Evolutionary conservation across 106 monocot species (phyloP), one percentile per base, ranked within the genome.

Genomic region (Dendrobium catenatum): DNA sequence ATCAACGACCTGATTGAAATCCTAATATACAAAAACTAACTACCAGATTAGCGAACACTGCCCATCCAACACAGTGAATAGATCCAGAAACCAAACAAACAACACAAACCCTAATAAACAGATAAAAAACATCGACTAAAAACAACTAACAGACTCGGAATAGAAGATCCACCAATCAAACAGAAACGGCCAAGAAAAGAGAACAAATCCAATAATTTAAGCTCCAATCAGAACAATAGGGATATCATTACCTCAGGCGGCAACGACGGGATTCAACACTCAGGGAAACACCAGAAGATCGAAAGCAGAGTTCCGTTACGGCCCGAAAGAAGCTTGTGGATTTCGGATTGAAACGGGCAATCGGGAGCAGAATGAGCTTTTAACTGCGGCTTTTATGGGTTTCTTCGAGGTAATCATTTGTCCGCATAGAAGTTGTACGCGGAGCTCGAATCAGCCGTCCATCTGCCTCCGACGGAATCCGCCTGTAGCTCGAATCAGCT

Each of bases 401-500:
- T 20, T 8, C 67, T 68, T 68, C 27, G 9, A 17, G 13, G 70
- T 29, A 33, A 43, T 43, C 33, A 42, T 1, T 73, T 11, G 73
- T 42, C 43, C 74, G 74, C 74, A 74, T 74, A 74, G 42, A 74
- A 44, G 3, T 42, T 74, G 42, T 74, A 43, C 44, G 74, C 74
- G 74, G 42, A 20, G 43, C 74, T 44, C 37, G 27, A 44, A 74
- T 74, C 74, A 74, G 41, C 16, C 74, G 43, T 6, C 72, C 72
- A 40, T 40, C 15, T 24, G 64, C 7, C 24, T 64, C n/a, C 22
- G 4, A 1, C 22, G 47, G 9, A 47, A 47, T 51, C 51, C 11
- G 51, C 2, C 51, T 2, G 2, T 9, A 51, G 10, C 51, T 13
- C 37, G 37, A 37, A 37, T 37, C 37, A 37, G 37, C 37, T 37